A percentile compares a stretch with the other conserved stretches of the same genome.
Evolutionary conservation across 2,329 filamentous ascomycete species (phyloP).

Genomic region (Pseudocercospora musae): DNA sequence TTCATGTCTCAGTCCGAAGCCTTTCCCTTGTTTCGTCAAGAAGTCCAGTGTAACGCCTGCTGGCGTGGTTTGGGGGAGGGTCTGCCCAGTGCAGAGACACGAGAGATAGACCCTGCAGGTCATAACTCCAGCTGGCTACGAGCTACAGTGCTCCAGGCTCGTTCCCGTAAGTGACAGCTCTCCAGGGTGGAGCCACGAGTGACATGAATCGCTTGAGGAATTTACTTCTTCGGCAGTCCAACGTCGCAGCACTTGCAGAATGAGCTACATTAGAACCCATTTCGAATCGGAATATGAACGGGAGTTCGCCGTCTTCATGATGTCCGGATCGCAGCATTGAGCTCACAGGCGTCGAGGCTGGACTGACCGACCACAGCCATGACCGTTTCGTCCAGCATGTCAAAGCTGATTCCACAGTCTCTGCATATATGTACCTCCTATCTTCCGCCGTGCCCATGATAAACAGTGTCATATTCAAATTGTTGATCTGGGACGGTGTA

Average conservation of each 20-base stretch:
- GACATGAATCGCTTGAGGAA: background rate
- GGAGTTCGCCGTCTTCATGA: background rate
- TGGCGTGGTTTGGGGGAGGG: background rate
- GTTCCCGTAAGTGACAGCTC: background rate
- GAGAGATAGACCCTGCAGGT: background rate
- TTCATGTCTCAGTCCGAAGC: background rate
- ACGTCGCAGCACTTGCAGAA: background rate
- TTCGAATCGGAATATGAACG: background rate
- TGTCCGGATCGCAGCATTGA: background rate
- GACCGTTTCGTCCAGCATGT: background rate
- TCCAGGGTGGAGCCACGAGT: too few species aligned
- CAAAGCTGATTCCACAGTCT: background rate
- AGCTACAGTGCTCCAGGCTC: background rate
- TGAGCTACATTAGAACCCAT: background rate
- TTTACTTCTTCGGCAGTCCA: background rate
- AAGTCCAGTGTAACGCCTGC: background rate
- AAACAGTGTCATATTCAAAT: conserved; percentile 44
- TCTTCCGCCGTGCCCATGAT: conserved; percentile 33
- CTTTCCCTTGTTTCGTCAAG: background rate
- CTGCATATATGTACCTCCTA: background rate
- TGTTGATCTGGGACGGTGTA: conserved; percentile 44
- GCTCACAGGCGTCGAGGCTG: background rate
- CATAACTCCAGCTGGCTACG: background rate
- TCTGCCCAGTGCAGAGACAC: background rate
- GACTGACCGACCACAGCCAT: background rate